These are phyloP conservation scores for Nemophila menziesii DNA, from an alignment of 257 asterid genomes.

Conservation along the genomic window DNA sequence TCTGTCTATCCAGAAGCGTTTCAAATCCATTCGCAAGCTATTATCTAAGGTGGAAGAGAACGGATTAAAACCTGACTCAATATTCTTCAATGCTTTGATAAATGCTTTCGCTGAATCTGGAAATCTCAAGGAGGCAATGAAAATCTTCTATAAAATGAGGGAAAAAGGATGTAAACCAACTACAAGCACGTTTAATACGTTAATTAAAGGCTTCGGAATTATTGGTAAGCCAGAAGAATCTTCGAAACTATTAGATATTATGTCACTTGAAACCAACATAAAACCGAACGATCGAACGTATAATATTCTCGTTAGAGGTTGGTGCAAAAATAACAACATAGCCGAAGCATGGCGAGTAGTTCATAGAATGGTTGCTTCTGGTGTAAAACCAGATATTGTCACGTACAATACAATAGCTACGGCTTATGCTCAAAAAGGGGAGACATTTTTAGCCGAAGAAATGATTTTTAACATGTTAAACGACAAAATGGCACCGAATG, in stretches of 20 bases:
- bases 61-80: slow-evolving; percentile 78
- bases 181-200: slow-evolving; percentile 64
- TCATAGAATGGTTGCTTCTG: slow-evolving; percentile 44
- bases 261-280: slow-evolving; percentile 42
- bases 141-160: slow-evolving; percentile 53
- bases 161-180: slow-evolving; percentile 80
- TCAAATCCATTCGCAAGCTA: slow-evolving; percentile 66
- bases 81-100: slow-evolving; percentile 88
- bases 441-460: slow-evolving; percentile 60
- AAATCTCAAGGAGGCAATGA: slow-evolving; percentile 75
- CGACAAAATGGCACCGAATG: slow-evolving; percentile 51
- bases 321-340: slow-evolving; percentile 63
- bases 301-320: slow-evolving; percentile 71
- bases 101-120: slow-evolving; percentile 93
- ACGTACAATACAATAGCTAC: slow-evolving; percentile 73
- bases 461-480: slow-evolving; percentile 56
- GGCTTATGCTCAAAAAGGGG: slow-evolving; percentile 64
- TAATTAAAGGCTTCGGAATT: slow-evolving; percentile 79
- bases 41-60: slow-evolving; percentile 52
- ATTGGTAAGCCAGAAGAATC: slow-evolving; percentile 84
- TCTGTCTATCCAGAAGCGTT: slow-evolving; percentile 63
- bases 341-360: slow-evolving; percentile 67
- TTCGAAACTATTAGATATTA: slow-evolving; percentile 45
- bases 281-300: slow-evolving; percentile 81
- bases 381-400: slow-evolving; percentile 71